Evolutionary conservation across 192 early-diverging fungal species (phyloP).

Genomic region (Backusella liffmaniae): DNA sequence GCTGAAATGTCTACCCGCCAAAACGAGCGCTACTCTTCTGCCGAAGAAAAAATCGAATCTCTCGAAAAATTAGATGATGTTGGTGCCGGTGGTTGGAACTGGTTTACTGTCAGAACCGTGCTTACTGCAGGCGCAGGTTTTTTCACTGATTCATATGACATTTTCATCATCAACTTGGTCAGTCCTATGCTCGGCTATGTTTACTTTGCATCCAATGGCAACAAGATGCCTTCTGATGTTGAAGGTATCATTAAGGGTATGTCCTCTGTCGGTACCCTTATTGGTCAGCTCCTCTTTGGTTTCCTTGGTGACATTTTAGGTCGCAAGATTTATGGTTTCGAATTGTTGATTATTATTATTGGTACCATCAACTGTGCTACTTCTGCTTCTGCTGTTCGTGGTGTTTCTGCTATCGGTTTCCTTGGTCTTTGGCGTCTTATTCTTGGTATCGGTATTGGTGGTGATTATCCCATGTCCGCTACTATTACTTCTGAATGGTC

Average conservation of each 20-base stretch:
- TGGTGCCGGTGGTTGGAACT: slow-evolving; percentile 34
- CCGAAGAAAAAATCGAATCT: slow-evolving; percentile 24
- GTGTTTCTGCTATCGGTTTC: slow-evolving; percentile 66
- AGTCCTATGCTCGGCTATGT: slow-evolving; percentile 78
- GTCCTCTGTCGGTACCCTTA: slow-evolving; percentile 75
- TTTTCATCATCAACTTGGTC: slow-evolving; percentile 88
- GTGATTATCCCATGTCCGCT: slow-evolving; percentile 91
- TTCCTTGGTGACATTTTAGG: slow-evolving; percentile 81
- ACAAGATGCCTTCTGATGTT: slow-evolving; percentile 59
- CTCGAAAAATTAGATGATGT: slow-evolving; percentile 29
- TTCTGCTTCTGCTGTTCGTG: slow-evolving; percentile 61
- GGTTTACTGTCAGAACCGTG: slow-evolving; percentile 65
- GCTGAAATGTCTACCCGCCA: slow-evolving; percentile 5
- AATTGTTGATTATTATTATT: slow-evolving; percentile 87
- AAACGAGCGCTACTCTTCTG: slow-evolving; percentile 14
- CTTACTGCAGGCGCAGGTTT: slow-evolving; percentile 73
- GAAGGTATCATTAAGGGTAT: slow-evolving; percentile 81
- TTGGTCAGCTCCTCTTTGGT: slow-evolving; percentile 86
- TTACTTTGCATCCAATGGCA: slow-evolving; percentile 48
- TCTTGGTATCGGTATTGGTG: slow-evolving; percentile 90
- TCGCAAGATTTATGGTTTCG: slow-evolving; percentile 81
- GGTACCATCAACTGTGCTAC: slow-evolving; percentile 77
- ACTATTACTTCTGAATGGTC: slow-evolving; percentile 88
- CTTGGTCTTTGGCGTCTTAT: slow-evolving; percentile 87
- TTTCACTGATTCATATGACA: slow-evolving; percentile 90